Evolutionary conservation across 2,329 filamentous ascomycete genomes (phyloP).

Genomic region (Apiospora marii): DNA sequence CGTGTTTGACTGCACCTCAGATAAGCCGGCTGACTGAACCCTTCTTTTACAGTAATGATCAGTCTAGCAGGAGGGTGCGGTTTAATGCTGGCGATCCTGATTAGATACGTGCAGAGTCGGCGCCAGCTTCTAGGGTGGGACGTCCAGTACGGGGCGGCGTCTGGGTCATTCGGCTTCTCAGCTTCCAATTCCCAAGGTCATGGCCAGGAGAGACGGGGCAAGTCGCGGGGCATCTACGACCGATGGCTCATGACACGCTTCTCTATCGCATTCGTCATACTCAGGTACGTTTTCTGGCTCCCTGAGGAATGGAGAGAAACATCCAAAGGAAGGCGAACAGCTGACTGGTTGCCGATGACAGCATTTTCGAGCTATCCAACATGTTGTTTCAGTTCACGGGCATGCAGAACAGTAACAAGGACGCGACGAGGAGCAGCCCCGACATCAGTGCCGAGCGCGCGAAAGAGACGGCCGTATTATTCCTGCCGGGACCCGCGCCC

Average conservation of each 20-base stretch:
- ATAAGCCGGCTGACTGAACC: neutral
- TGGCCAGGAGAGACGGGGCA: conserved; percentile 27
- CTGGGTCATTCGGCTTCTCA: conserved; percentile 24
- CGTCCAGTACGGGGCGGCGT: conserved; percentile 40
- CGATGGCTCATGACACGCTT: conserved; percentile 54
- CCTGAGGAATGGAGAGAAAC: neutral
- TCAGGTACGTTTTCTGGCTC: conserved; percentile 41
- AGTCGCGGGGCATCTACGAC: conserved; percentile 49
- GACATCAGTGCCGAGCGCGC: conserved; percentile 45
- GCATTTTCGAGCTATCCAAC: conserved; percentile 47
- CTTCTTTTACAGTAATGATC: conserved; percentile 44
- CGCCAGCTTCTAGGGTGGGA: conserved; percentile 43
- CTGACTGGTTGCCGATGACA: conserved; percentile 37
- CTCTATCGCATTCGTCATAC: conserved; percentile 50
- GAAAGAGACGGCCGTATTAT: conserved; percentile 44
- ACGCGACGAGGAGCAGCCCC: conserved; percentile 39
- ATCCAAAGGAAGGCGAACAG: conserved; percentile 30
- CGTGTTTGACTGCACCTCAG: neutral
- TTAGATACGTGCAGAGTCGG: conserved; percentile 51
- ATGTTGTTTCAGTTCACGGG: conserved; percentile 38
- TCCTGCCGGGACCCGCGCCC: conserved; percentile 48
- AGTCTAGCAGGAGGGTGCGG: conserved; percentile 47
- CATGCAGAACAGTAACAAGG: conserved; percentile 39
- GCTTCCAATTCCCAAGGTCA: conserved; percentile 26
- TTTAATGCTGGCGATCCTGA: conserved; percentile 49